Percentiles rank a stretch among this genome's conserved stretches.
Conservation (phyloP, 495 filamentous ascomycete genomes). For the Penicillium fimorum region DNA sequence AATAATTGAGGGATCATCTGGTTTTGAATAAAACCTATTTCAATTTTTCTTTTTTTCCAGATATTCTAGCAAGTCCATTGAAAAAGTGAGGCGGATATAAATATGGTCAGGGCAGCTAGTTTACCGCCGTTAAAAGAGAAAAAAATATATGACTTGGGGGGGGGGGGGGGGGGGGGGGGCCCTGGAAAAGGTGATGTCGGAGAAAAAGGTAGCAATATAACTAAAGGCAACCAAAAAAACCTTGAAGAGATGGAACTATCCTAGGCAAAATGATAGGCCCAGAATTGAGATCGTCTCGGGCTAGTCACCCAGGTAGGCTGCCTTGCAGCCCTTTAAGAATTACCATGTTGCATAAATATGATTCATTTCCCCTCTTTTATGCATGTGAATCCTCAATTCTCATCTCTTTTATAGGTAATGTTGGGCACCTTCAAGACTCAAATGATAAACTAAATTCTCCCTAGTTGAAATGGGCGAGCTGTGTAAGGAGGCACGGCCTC, state of each 20-base stretch:
- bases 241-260: no score
- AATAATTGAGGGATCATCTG: background rate
- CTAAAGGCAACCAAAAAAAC: background rate
- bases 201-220: background rate
- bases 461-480: conserved; percentile 3
- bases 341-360: no score
- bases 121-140: background rate
- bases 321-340: background rate
- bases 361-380: background rate
- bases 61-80: background rate
- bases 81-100: background rate
- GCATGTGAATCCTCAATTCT: background rate
- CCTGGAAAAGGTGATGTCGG: background rate
- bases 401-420: background rate
- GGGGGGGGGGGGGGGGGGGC: no score
- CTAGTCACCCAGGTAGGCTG: background rate
- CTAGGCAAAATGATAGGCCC: background rate
- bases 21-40: background rate
- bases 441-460: background rate
- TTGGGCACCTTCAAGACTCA: background rate
- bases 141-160: background rate
- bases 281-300: background rate
- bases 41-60: background rate
- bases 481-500: conserved; percentile 3
- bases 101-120: background rate